Evolutionary conservation across 306 rosid species (phyloP).

Genomic region (Trifolium fragiferum): DNA sequence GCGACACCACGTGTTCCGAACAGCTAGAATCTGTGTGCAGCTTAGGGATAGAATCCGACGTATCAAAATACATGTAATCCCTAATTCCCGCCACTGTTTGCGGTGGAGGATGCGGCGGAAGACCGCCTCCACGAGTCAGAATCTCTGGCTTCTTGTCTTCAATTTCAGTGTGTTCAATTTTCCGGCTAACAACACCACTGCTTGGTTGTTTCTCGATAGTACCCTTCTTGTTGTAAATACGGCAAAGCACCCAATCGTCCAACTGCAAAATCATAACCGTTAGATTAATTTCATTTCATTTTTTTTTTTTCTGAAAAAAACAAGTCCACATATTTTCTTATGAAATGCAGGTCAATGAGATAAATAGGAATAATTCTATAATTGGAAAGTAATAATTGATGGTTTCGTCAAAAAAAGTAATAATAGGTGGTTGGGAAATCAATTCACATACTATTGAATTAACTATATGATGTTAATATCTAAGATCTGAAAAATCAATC

Average conservation of each 20-base stretch:
- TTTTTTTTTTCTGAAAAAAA: not conserved
- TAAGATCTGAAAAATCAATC: not conserved
- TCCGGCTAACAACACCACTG: conserved; percentile 1
- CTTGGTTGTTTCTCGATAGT: conserved; percentile 56
- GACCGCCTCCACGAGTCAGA: conserved; percentile 21
- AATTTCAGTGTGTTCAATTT: conserved; percentile 41
- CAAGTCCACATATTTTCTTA: not conserved
- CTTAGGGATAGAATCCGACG: conserved; percentile 81
- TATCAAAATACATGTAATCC: conserved; percentile 65
- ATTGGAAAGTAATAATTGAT: conserved; percentile 28
- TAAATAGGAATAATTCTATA: conserved; percentile 50
- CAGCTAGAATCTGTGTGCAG: conserved; percentile 94
- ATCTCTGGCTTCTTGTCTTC: conserved; percentile 74
- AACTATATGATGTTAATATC: not conserved
- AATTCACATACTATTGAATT: not conserved
- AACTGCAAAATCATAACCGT: conserved; percentile 68
- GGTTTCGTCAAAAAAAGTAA: no score
- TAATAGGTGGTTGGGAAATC: not conserved
- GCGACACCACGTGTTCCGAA: conserved; percentile 95
- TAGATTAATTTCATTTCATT: conserved; percentile 27
- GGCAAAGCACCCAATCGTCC: conserved; percentile 97
- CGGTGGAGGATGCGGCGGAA: conserved; percentile 39
- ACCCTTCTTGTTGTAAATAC: conserved; percentile 94
- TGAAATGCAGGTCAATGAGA: conserved; percentile 3
- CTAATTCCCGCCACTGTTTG: conserved; percentile 24